Evolutionary conservation across 768 basidiomycete species (phyloP).

Genomic region (Suillus subaureus): DNA sequence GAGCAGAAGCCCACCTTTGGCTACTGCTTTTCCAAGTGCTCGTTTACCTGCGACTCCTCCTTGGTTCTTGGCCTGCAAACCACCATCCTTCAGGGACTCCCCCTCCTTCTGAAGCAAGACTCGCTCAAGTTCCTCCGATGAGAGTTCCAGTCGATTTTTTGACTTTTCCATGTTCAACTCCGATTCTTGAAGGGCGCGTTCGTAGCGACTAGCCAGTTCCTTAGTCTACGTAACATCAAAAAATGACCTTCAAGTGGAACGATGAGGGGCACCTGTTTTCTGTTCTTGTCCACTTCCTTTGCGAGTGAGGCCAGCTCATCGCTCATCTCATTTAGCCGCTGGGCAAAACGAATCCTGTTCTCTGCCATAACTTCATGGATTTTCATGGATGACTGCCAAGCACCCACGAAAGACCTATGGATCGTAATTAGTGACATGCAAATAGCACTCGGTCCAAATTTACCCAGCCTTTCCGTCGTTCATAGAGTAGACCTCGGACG

Average conservation of each 20-base stretch:
- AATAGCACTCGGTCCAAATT: constrained; percentile 15
- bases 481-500: constrained; percentile 80
- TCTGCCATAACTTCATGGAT: constrained; percentile 91
- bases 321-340: constrained; percentile 92
- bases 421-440: constrained; percentile 26
- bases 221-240: constrained; percentile 64
- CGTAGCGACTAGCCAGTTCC: constrained; percentile 86
- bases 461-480: constrained; percentile 97
- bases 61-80: constrained; percentile 61
- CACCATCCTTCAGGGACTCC: constrained; percentile 84
- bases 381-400: constrained; percentile 87
- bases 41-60: constrained; percentile 70
- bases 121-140: constrained; percentile 93
- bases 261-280: constrained; percentile 68
- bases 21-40: constrained; percentile 87
- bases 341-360: constrained; percentile 83
- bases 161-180: constrained; percentile 86
- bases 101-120: constrained; percentile 94
- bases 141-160: constrained; percentile 81
- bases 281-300: constrained; percentile 92
- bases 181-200: constrained; percentile 85
- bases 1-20: constrained; percentile 84
- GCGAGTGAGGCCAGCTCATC: constrained; percentile 86
- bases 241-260: constrained; percentile 2
- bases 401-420: constrained; percentile 61